Base-by-base conservation (phyloP, 306 rosid genomes). In the Cercis canadensis region DNA sequence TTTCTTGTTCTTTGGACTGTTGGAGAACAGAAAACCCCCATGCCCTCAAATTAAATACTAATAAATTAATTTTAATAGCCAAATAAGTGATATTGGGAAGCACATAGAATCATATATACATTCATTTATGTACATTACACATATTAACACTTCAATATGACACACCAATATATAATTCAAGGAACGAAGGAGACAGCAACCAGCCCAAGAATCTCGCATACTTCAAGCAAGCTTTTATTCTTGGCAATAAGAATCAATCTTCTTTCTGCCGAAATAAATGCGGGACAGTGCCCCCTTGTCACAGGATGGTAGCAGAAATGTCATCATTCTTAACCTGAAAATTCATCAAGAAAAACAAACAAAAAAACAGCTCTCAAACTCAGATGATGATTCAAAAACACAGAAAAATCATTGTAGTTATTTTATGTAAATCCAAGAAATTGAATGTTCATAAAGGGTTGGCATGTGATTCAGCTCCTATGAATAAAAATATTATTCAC, bases 321-420 rank as follows among this genome's bases (percentile, higher is more conserved):
- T 45, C 41, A 21, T 65, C 29, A 24, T 76, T 80, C 11, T 65
- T 67, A 62, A 71, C 87, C 85, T 83, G 87, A 71, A 83, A 83
- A 34, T 50, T 65, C 41, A 56, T 29, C 4, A n/a, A 67, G 29
- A 29, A 74, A 31, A 3, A 24, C 1, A 24, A 16, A 10, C 33
- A 46, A 47, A 50, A 39, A 7, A 2, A 0, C n/a, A n/a, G n/a
- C n/a, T n/a, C n/a, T n/a, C n/a, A n/a, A n/a, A n/a, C n/a, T n/a
- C n/a, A n/a, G 14, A 37, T 37, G n/a, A 10, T 40, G 37, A n/a
- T n/a, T n/a, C n/a, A n/a, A n/a, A n/a, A n/a, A n/a, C n/a, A n/a
- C n/a, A n/a, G n/a, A n/a, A n/a, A n/a, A n/a, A n/a, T n/a, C n/a
- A n/a, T n/a, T n/a, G n/a, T n/a, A n/a, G n/a, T n/a, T n/a, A n/a